A percentile compares a stretch with the other conserved stretches of the same genome.
These are phyloP conservation scores for Suillus variegatus DNA, from an alignment of 768 basidiomycete species.

Conservation along the genomic window DNA sequence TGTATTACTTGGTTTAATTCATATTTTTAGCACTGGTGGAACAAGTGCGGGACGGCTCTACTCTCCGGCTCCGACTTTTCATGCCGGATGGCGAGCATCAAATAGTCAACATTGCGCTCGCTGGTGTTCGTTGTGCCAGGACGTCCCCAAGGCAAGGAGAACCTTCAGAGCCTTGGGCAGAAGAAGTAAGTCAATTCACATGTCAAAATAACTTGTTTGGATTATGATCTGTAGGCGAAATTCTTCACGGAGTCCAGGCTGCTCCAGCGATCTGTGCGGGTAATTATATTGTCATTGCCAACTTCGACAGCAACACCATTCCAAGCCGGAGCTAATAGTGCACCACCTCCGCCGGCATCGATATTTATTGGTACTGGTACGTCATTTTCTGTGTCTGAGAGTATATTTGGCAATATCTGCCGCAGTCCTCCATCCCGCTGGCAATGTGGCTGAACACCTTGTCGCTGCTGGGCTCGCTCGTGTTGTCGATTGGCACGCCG, in stretches of 20 bases:
- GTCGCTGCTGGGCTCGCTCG: slow-evolving; percentile 84
- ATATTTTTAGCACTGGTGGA: slow-evolving; percentile 77
- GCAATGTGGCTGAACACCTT: slow-evolving; percentile 91
- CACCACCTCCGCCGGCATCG: slow-evolving; percentile 67
- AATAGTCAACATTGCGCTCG: slow-evolving; percentile 81
- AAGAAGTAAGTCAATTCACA: slow-evolving; percentile 64
- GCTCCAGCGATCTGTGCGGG: slow-evolving; percentile 76
- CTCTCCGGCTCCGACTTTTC: slow-evolving; percentile 83
- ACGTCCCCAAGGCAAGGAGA: slow-evolving; percentile 74
- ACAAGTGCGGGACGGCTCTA: slow-evolving; percentile 90
- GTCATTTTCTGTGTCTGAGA: slow-evolving; percentile 21
- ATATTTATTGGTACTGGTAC: slow-evolving; percentile 87
- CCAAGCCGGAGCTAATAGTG: slow-evolving; percentile 52
- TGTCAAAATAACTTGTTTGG: slow-evolving; percentile 14
- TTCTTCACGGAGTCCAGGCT: slow-evolving; percentile 91
- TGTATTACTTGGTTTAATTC: neutral
- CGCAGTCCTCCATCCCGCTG: slow-evolving; percentile 84
- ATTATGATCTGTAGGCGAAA: slow-evolving; percentile 60
- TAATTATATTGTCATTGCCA: slow-evolving; percentile 79
- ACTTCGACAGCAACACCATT: slow-evolving; percentile 80
- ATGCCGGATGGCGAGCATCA: slow-evolving; percentile 91
- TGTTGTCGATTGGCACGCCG: slow-evolving; percentile 97
- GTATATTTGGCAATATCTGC: slow-evolving; percentile 3
- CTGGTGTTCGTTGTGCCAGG: slow-evolving; percentile 79
- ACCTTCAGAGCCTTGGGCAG: slow-evolving; percentile 78